Evolutionary conservation across 1,139 yeast genomes (phyloP).

Genomic region (Torulaspora globosa): DNA sequence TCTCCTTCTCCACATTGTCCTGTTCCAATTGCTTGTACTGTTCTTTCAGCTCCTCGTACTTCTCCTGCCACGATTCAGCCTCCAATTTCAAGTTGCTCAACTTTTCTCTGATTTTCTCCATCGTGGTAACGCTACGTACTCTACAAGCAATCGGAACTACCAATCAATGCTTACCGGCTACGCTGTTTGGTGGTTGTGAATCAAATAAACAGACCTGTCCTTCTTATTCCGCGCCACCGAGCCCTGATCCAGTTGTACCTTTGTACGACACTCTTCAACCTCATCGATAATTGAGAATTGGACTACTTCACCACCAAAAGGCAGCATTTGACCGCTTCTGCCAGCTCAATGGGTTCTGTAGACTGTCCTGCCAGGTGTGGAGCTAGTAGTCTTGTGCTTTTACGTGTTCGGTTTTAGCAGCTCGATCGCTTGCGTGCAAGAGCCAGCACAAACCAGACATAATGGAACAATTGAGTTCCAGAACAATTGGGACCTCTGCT

Average conservation of each 20-base stretch:
- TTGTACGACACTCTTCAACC: background rate
- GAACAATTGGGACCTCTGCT: background rate
- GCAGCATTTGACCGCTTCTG: no score
- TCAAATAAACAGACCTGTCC: background rate
- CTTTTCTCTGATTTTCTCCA: constrained; percentile 47
- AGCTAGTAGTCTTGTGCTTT: no score
- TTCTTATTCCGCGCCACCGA: background rate
- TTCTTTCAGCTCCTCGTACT: constrained; percentile 79
- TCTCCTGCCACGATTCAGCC: constrained; percentile 96
- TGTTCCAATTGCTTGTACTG: constrained; percentile 88
- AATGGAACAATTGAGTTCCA: background rate
- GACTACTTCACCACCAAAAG: background rate
- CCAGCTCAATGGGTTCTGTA: no score
- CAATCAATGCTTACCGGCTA: background rate
- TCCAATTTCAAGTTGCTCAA: constrained; percentile 86
- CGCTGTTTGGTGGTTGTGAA: background rate
- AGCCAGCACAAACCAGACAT: no score
- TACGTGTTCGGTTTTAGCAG: no score
- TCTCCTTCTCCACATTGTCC: constrained; percentile 86
- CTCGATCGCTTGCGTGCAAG: no score
- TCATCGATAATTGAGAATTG: background rate
- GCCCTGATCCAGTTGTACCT: background rate
- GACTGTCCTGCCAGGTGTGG: no score
- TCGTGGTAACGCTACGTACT: constrained; percentile 8
- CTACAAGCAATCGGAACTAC: background rate